phyloP scores from a whole-genome alignment of 2,329 filamentous ascomycete genomes.

The Aspergillus thermomutatus region DNA sequence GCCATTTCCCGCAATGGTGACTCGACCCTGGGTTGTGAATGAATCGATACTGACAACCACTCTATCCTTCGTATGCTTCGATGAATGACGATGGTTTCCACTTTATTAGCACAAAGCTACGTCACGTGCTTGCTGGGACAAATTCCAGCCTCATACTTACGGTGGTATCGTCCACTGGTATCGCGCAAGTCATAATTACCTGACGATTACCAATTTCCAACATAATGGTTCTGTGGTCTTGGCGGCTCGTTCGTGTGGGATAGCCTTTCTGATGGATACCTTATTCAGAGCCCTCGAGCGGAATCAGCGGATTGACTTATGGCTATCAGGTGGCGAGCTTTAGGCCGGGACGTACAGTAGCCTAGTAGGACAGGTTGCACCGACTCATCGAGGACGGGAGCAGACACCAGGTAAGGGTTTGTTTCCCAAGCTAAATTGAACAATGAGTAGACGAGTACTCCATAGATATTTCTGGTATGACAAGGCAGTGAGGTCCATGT shows the following conservation, averaged over 20 bases:
- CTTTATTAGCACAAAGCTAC: neutral
- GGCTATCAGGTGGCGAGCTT: neutral
- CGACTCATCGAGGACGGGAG: neutral
- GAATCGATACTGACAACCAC: neutral
- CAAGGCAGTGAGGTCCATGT: neutral
- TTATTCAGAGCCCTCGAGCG: neutral
- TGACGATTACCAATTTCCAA: neutral
- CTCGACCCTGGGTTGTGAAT: too few species aligned
- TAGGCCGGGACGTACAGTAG: neutral
- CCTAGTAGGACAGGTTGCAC: neutral
- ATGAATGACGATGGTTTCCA: neutral
- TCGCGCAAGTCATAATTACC: neutral
- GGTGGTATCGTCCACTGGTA: neutral
- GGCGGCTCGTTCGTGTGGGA: slow-evolving; percentile 11
- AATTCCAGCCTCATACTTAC: neutral
- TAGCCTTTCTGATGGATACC: neutral
- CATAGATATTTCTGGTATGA: neutral
- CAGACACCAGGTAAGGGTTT: neutral
- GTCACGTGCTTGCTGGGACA: neutral
- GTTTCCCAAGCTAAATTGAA: neutral
- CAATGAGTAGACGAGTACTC: neutral
- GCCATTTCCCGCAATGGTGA: neutral
- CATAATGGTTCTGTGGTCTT: slow-evolving; percentile 4
- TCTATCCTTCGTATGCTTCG: neutral
- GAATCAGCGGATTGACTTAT: neutral